Percentiles rank a stretch among this genome's conserved stretches.
phyloP scores from a whole-genome alignment of 169 alveolate species.

The Plasmodium malariae region DNA sequence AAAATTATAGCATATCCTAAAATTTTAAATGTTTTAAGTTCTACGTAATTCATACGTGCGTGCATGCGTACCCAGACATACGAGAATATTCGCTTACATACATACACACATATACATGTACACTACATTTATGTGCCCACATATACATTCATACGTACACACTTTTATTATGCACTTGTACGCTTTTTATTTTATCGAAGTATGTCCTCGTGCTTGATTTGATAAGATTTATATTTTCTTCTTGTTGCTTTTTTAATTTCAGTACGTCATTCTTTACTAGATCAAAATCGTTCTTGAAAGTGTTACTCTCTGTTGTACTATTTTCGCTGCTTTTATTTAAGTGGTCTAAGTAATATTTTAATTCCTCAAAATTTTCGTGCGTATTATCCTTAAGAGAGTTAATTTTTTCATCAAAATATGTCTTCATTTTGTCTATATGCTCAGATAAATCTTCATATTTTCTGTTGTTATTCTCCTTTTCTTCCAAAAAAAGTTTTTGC shows the following conservation, averaged over 20 bases:
- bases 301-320: slow-evolving; percentile 22
- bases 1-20: slow-evolving; percentile 9
- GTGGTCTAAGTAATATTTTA: slow-evolving; percentile 70
- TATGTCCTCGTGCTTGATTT: slow-evolving; percentile 63
- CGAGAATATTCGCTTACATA: neutral
- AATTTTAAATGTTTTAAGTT: neutral
- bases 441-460: slow-evolving; percentile 56
- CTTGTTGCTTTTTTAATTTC: slow-evolving; percentile 62
- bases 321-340: slow-evolving; percentile 60
- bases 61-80: neutral
- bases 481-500: slow-evolving; percentile 63
- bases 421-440: slow-evolving; percentile 62
- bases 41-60: neutral
- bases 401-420: slow-evolving; percentile 74
- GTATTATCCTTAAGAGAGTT: slow-evolving; percentile 69
- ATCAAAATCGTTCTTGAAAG: slow-evolving; percentile 33
- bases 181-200: slow-evolving; percentile 54
- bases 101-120: neutral
- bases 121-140: neutral
- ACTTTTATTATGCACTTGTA: neutral
- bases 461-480: slow-evolving; percentile 39
- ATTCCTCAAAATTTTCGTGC: slow-evolving; percentile 67
- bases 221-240: slow-evolving; percentile 53
- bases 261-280: slow-evolving; percentile 29
- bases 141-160: neutral